A percentile compares a stretch with the other conserved stretches of the same genome.
Conservation (phyloP, 2,329 filamentous ascomycete species). For the Stagonosporopsis cucurbitacearum region DNA sequence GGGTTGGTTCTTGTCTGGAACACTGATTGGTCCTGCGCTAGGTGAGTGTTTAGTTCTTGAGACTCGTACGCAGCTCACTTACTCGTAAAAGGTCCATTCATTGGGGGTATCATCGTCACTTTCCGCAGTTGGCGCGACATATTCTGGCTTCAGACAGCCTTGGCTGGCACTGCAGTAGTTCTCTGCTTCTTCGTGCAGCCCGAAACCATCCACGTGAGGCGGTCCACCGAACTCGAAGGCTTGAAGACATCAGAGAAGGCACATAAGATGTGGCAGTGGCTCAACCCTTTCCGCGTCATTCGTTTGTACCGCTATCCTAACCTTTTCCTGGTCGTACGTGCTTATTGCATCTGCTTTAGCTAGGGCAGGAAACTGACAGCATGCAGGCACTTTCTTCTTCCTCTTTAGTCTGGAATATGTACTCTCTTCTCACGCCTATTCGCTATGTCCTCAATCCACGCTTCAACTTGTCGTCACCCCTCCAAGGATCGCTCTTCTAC, state of each 20-base stretch:
- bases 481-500: constrained; percentile 75
- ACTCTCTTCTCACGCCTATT: constrained; percentile 71
- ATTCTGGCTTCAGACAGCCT: constrained; percentile 76
- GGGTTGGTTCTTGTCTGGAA: constrained; percentile 75
- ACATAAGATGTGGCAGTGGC: constrained; percentile 64
- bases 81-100: constrained; percentile 67
- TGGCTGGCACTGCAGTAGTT: constrained; percentile 66
- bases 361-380: neutral
- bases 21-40: constrained; percentile 68
- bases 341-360: neutral
- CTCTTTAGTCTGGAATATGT: constrained; percentile 78
- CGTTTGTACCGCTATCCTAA: constrained; percentile 73
- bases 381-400: constrained; percentile 62
- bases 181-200: constrained; percentile 71
- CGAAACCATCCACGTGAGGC: constrained; percentile 73
- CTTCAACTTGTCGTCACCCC: constrained; percentile 70
- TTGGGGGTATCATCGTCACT: constrained; percentile 79
- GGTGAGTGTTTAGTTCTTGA: constrained; percentile 20
- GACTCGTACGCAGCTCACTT: neutral
- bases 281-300: constrained; percentile 71
- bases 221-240: constrained; percentile 66
- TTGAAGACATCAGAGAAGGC: constrained; percentile 59
- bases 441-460: constrained; percentile 77
- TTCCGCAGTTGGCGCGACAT: constrained; percentile 75
- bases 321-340: constrained; percentile 58